phyloP scores from a whole-genome alignment of 108 stramenopile species.

The Craspedostauros australis region DNA sequence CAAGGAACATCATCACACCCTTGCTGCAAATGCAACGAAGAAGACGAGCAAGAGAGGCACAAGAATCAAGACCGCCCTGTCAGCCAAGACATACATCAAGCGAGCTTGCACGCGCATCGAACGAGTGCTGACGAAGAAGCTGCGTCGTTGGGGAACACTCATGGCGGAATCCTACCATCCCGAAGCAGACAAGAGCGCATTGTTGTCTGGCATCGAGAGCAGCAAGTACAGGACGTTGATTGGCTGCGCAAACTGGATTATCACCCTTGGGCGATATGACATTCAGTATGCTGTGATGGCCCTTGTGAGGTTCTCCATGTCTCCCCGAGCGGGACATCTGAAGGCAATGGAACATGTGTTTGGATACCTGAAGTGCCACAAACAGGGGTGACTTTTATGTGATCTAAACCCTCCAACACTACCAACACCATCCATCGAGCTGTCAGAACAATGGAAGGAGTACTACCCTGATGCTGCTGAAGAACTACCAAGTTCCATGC shows the following conservation, averaged over 20 bases:
- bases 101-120: neutral
- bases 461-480: no score
- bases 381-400: constrained; percentile 4
- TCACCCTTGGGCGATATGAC: constrained; percentile 31
- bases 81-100: neutral
- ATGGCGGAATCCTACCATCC: no score
- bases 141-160: no score
- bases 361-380: constrained; percentile 17
- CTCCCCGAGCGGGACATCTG: no score
- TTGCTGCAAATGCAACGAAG: neutral
- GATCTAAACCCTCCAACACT: neutral
- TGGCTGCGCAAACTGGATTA: constrained; percentile 15
- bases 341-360: constrained; percentile 1
- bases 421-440: neutral
- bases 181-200: no score
- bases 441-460: neutral
- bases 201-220: no score
- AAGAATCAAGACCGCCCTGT: neutral
- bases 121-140: no score
- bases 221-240: constrained; percentile 8
- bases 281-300: constrained; percentile 17
- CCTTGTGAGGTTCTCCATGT: no score
- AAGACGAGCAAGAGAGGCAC: neutral
- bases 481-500: no score
- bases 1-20: neutral